phyloP scores from a whole-genome alignment of 352 stramenopile species.

The Blastocystis sp. region DNA sequence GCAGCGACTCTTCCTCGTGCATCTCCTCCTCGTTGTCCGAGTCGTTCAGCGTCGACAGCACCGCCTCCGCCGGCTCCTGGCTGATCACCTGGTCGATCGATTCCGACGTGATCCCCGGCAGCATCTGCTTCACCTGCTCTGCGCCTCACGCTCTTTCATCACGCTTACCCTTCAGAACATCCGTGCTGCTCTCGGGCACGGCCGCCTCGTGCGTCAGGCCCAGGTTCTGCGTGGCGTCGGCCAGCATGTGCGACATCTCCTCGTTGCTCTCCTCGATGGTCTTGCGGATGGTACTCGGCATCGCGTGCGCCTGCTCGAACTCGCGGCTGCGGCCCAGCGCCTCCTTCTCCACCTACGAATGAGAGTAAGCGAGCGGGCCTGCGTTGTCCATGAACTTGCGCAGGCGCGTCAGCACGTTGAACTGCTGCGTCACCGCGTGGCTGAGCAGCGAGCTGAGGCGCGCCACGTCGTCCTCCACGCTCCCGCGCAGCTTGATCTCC shows the following conservation, averaged over 20 bases:
- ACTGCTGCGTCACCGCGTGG: slow-evolving; percentile 16
- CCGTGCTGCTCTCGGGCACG: not conserved
- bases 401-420: not conserved
- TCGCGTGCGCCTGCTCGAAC: slow-evolving; percentile 31
- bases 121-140: slow-evolving; percentile 37
- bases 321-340: not conserved
- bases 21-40: not conserved
- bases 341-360: slow-evolving; percentile 47
- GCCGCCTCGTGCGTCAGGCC: not conserved
- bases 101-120: slow-evolving; percentile 8
- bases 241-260: slow-evolving; percentile 4
- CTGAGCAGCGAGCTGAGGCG: slow-evolving; percentile 13
- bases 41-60: not conserved
- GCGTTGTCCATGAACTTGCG: slow-evolving; percentile 43
- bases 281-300: not conserved
- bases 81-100: slow-evolving; percentile 12
- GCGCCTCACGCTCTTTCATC: not conserved
- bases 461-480: not conserved
- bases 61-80: not conserved
- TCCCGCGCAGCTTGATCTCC: slow-evolving; percentile 21
- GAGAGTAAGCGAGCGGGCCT: not conserved
- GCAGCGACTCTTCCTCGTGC: not conserved
- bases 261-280: slow-evolving; percentile 13
- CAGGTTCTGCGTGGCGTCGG: slow-evolving; percentile 6
- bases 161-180: not conserved